Evolutionary conservation across 2,329 filamentous ascomycete genomes (phyloP).

Genomic region (Aspergillus aculeatus): DNA sequence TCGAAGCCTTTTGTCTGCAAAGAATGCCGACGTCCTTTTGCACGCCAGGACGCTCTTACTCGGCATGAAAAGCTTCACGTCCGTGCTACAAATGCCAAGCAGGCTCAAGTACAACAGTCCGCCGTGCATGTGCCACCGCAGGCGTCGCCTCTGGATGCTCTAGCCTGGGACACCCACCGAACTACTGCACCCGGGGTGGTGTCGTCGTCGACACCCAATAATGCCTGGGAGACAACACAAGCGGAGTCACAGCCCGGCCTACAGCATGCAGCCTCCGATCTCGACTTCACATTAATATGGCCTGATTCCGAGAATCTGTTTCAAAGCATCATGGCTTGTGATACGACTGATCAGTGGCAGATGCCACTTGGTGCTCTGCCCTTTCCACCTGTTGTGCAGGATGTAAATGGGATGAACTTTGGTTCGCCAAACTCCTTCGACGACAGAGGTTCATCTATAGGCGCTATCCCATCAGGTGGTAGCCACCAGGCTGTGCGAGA

Average conservation of each 20-base stretch:
- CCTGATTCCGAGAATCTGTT: slow-evolving; percentile 48
- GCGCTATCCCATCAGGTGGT: slow-evolving; percentile 41
- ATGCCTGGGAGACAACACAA: slow-evolving; percentile 27
- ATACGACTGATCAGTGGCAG: slow-evolving; percentile 43
- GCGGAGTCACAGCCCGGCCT: slow-evolving; percentile 20
- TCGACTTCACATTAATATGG: slow-evolving; percentile 47
- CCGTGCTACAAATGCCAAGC: slow-evolving; percentile 27
- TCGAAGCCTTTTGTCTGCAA: slow-evolving; percentile 44
- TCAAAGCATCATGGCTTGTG: slow-evolving; percentile 45
- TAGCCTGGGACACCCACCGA: slow-evolving; percentile 27
- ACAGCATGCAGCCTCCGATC: slow-evolving; percentile 29
- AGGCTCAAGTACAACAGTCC: slow-evolving; percentile 10
- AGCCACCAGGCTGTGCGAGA: slow-evolving; percentile 47
- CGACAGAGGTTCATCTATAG: slow-evolving; percentile 38
- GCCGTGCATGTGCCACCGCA: slow-evolving; percentile 13
- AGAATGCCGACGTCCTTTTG: slow-evolving; percentile 43
- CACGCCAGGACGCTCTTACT: slow-evolving; percentile 46
- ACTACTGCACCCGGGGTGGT: slow-evolving; percentile 17
- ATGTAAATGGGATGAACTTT: slow-evolving; percentile 31
- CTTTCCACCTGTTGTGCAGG: slow-evolving; percentile 34
- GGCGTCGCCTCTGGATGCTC: slow-evolving; percentile 21
- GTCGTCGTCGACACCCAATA: slow-evolving; percentile 21
- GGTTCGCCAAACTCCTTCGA: slow-evolving; percentile 39
- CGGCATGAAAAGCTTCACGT: slow-evolving; percentile 46
- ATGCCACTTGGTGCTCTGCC: slow-evolving; percentile 44